Base-by-base conservation (phyloP, 2,329 filamentous ascomycete genomes). In the Aspergillus sp. region DNA sequence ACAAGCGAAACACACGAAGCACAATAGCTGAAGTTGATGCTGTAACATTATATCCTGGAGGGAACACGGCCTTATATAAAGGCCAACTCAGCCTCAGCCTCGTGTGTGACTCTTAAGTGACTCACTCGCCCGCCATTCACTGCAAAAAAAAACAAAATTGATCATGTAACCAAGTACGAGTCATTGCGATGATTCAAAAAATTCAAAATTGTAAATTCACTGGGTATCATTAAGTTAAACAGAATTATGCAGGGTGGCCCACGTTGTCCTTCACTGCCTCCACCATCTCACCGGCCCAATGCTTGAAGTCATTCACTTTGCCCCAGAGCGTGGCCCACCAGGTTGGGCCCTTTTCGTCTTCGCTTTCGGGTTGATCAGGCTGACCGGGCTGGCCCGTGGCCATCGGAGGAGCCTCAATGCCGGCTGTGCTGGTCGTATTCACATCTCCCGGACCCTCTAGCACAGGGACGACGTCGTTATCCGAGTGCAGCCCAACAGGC, bases 401-500 rank as follows among this genome's bases (percentile, higher is more conserved):
- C 19, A 19, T 19, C 2, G 19, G 19, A 19, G 19, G 19, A 19
- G 19, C 19, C 19, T 19, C 19, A 19, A 19, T 19, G 19, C 19
- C 42, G 4, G 52, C 38, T n/a, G 50, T 51, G n/a, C 50, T 56
- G 27, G 48, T 45, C 1, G 63, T 60, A 10, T 19, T 19, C 19
- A 63, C 63, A 51, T 70, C 66, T 19, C 60, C 48, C n/a, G 64
- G 62, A 9, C 53, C 56, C 7, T 62, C 65, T 4, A 63, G 45
- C 3, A 45, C 45, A 4, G 68, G 65, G 1, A 57, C 53, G 45
- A 62, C 55, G 28, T 60, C 55, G 45, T 73, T 19, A 19, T 19
- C 71, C 7, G 68, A 71, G 55, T 75, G 72, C 27, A 73, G 56
- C 2, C 72, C 72, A 2, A 69, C 57, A 4, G 71, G 62, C 42